phyloP scores from a whole-genome alignment of 2,329 filamentous ascomycete species.

The Amphichorda felina region DNA sequence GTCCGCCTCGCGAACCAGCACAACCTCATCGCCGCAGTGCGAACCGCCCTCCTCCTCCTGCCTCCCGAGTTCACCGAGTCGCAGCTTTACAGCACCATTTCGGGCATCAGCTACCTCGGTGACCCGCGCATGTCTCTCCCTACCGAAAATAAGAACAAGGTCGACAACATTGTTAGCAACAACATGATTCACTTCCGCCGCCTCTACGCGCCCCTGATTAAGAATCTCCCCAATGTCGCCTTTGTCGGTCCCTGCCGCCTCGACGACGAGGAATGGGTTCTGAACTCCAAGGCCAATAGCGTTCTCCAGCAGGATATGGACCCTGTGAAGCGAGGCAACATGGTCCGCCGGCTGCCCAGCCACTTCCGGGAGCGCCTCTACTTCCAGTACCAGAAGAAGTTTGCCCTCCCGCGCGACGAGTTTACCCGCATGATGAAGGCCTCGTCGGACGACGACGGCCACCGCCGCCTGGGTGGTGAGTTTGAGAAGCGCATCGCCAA shows the following conservation, averaged over 20 bases:
- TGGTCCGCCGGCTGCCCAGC: conserved; percentile 84
- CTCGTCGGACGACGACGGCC: conserved; percentile 59
- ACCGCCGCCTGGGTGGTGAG: conserved; percentile 62
- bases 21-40: conserved; percentile 84
- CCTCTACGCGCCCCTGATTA: conserved; percentile 80
- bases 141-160: conserved; percentile 84
- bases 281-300: conserved; percentile 44
- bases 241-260: conserved; percentile 48
- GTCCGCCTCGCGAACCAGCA: conserved; percentile 93
- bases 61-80: conserved; percentile 76
- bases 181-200: conserved; percentile 87
- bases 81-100: conserved; percentile 82
- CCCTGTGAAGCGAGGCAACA: conserved; percentile 79
- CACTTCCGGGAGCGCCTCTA: conserved; percentile 83
- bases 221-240: conserved; percentile 76
- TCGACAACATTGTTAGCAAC: conserved; percentile 84
- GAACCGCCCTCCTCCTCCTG: conserved; percentile 78
- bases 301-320: conserved; percentile 84
- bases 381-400: conserved; percentile 89
- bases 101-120: conserved; percentile 85
- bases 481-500: conserved; percentile 80
- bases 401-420: conserved; percentile 69
- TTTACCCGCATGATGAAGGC: conserved; percentile 77
- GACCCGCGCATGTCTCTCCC: conserved; percentile 92
- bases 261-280: conserved; percentile 25